Base-by-base conservation (phyloP, 1,284 basidiomycete species). In the Ceraceosorus bombacis region DNA sequence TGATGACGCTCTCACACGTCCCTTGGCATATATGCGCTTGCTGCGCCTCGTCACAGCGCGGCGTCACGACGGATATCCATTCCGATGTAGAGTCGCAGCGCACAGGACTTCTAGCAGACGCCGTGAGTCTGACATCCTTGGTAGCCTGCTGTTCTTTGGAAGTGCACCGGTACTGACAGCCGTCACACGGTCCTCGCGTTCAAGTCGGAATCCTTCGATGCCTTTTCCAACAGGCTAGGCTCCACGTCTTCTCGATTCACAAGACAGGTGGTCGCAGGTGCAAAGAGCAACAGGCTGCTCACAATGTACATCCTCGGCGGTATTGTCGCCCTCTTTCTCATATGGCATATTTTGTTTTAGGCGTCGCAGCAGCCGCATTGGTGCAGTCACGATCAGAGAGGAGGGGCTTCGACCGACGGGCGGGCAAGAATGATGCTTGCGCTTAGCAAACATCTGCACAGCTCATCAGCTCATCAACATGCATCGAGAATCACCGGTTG, bases 61-160 rank as follows among this genome's bases (percentile, higher is more conserved):
- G 61, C 15, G 61, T 62, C 1, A 62, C 61, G 9, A 61, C 46
- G n/a, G 61, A 62, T 40, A 62, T 62, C n/a, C 54, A 62, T 48
- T 49, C 43, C 38, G 61, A 62, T 49, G 58, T 53, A 7, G 61
- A 62, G 46, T 55, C 58, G n/a, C 61, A 62, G 59, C 49, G 58
- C 10, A 38, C 54, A 36, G 61, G 61, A 37, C 41, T 62, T 6
- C 41, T 62, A 13, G 51, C 46, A 37, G 49, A 62, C 49, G 50
- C 58, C 43, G 41, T 53, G 50, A 43, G 51, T 41, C 10, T 2
- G 13, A 8, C 3, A 36, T 9, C 55, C 41, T 3, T 58, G 5
- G 17, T 58, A 7, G 13, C n/a, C 15, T 6, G 6, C 15, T 41
- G 39, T 41, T 7, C 53, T 39, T 27, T 6, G 9, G 6, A 53